Evolutionary conservation across 352 stramenopile genomes (phyloP).

Genomic region (Phytophthora pluvialis): DNA sequence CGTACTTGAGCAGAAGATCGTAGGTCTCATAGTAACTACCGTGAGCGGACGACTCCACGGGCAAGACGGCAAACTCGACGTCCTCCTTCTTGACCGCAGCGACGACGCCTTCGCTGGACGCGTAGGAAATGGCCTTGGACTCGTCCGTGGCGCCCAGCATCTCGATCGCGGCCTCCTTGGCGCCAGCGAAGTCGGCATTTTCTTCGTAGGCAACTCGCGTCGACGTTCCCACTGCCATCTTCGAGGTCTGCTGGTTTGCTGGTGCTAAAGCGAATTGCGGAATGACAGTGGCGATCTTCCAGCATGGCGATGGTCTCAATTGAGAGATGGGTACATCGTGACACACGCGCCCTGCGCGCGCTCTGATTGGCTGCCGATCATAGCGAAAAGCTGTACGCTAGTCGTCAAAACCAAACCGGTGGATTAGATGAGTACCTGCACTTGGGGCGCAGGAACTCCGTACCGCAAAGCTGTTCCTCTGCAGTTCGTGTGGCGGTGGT

Average conservation of each 20-base stretch:
- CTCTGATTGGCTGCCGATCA: constrained; percentile 25
- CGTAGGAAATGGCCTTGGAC: constrained; percentile 19
- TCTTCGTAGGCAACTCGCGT: constrained; percentile 29
- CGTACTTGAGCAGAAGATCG: constrained; percentile 78
- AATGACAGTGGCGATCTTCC: constrained; percentile 22
- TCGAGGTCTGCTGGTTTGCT: constrained; percentile 3
- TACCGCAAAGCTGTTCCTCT: constrained; percentile 6
- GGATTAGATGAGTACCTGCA: constrained; percentile 17
- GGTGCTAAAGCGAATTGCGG: constrained; percentile 17
- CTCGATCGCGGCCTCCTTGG: constrained; percentile 23
- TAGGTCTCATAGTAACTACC: constrained; percentile 98
- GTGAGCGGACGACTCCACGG: constrained; percentile 95
- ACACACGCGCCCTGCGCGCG: not conserved
- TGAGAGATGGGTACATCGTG: constrained; percentile 18
- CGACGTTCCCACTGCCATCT: constrained; percentile 18
- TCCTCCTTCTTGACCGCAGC: constrained; percentile 74
- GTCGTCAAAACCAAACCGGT: constrained; percentile 26
- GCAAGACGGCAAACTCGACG: constrained; percentile 93
- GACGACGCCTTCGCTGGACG: constrained; percentile 56
- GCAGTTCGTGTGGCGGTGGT: constrained; percentile 1
- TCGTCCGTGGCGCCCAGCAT: constrained; percentile 22
- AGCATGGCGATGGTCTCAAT: constrained; percentile 9
- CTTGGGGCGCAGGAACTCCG: not conserved
- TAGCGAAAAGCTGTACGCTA: constrained; percentile 15
- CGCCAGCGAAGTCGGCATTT: not conserved